Evolutionary conservation across 2,329 filamentous ascomycete genomes (phyloP).

Genomic region (Pseudogymnoascus sp.): DNA sequence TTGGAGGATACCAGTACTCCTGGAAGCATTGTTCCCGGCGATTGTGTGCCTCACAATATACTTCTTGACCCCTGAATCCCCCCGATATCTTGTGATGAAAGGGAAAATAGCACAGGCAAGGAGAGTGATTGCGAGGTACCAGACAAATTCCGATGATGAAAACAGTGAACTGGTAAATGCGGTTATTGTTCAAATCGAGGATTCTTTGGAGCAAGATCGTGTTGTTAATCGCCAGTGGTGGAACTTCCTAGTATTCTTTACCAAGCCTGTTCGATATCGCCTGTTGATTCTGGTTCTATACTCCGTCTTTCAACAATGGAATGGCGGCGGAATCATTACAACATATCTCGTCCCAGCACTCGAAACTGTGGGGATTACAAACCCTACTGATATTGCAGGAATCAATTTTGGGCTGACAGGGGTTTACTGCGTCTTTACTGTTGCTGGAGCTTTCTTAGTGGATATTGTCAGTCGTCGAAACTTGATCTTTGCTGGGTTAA

Average conservation of each 20-base stretch:
- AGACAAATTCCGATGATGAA: conserved; percentile 28
- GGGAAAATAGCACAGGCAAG: conserved; percentile 24
- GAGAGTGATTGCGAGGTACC: conserved; percentile 4
- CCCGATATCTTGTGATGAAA: conserved; percentile 13
- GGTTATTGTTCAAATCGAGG: conserved; percentile 28
- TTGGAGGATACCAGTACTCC: conserved; percentile 29
- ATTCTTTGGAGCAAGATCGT: conserved; percentile 24
- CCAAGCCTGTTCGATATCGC: conserved; percentile 38
- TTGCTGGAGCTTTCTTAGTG: conserved; percentile 38
- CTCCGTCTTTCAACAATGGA: conserved; percentile 43
- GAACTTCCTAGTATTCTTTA: conserved; percentile 44
- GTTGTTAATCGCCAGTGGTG: conserved; percentile 36
- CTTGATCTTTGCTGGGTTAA: conserved; percentile 39
- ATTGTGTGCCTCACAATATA: conserved; percentile 24
- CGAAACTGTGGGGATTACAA: conserved; percentile 37
- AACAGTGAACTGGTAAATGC: conserved; percentile 22
- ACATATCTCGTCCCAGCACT: conserved; percentile 38
- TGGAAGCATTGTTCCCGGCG: conserved; percentile 37
- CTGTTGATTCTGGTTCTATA: conserved; percentile 41
- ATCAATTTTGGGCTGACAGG: conserved; percentile 39
- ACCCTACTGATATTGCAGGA: conserved; percentile 35
- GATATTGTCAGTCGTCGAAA: conserved; percentile 39
- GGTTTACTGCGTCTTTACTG: conserved; percentile 42
- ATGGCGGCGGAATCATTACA: conserved; percentile 41
- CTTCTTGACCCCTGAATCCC: conserved; percentile 21